Conservation (phyloP, 345 rosid genomes). For the Hibiscus tridactylites region DNA sequence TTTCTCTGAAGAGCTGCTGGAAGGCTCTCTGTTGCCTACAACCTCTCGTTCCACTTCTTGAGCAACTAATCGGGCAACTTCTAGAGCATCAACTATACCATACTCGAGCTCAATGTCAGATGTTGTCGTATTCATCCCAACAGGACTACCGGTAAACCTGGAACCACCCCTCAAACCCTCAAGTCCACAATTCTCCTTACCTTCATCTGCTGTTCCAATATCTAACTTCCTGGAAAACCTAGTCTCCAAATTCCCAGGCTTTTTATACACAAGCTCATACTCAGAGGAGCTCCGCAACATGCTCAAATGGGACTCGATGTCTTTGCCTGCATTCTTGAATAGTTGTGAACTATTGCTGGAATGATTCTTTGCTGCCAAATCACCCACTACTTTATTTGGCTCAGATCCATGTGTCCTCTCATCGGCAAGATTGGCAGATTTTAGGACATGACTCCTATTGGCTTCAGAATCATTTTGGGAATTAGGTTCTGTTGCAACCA, state of each 20-base stretch:
- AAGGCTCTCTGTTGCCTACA: constrained; percentile 49
- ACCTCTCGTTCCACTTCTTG: constrained; percentile 89
- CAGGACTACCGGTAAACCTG: constrained; percentile 29
- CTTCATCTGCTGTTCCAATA: constrained; percentile 30
- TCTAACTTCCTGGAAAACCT: constrained; percentile 27
- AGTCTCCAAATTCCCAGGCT: constrained; percentile 24
- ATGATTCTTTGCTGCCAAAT: constrained; percentile 21
- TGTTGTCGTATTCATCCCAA: constrained; percentile 30
- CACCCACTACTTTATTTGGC: constrained; percentile 20
- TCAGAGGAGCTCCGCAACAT: constrained; percentile 28
- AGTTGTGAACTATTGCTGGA: constrained; percentile 12
- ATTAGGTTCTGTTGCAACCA: constrained; percentile 16
- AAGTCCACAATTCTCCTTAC: constrained; percentile 25
- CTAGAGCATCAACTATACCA: constrained; percentile 84
- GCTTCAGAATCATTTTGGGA: constrained; percentile 33
- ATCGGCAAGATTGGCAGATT: constrained; percentile 18
- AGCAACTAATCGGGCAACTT: constrained; percentile 87
- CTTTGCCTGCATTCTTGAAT: constrained; percentile 18
- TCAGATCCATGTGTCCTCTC: constrained; percentile 24
- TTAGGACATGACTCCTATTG: constrained; percentile 18
- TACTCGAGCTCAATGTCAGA: constrained; percentile 56
- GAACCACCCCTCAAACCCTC: constrained; percentile 31
- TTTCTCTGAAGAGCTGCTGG: constrained; percentile 57
- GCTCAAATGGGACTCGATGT: constrained; percentile 32
- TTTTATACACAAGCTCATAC: constrained; percentile 22